phyloP scores from a whole-genome alignment of 169 alveolate species.

The Babesia caballi region DNA sequence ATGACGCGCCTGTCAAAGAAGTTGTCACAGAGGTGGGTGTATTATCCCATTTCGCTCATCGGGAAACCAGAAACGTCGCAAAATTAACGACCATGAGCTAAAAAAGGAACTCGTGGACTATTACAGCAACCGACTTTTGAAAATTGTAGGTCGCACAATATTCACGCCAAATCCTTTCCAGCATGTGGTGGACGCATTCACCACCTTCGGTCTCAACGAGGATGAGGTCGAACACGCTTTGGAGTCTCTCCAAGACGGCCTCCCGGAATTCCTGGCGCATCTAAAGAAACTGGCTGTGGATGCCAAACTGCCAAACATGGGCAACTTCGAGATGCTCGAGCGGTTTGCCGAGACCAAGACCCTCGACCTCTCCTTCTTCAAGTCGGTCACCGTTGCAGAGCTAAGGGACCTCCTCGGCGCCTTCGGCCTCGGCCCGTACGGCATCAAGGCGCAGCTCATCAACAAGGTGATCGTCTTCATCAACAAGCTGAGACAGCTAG shows the following conservation, averaged over 20 bases:
- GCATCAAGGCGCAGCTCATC: slow-evolving; percentile 4
- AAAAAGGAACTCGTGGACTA: neutral
- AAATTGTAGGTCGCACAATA: neutral
- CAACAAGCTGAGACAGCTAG: neutral
- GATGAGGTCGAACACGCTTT: neutral
- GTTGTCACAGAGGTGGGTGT: neutral
- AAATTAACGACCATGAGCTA: neutral
- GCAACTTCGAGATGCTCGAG: neutral
- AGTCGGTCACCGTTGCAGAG: slow-evolving; percentile 7
- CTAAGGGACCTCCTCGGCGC: neutral
- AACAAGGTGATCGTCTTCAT: slow-evolving; percentile 25
- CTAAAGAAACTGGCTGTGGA: neutral
- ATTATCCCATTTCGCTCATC: neutral
- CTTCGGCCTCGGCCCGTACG: slow-evolving; percentile 2
- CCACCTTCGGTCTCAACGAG: neutral
- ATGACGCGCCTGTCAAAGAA: slow-evolving; percentile 12
- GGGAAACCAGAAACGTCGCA: neutral
- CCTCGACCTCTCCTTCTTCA: neutral
- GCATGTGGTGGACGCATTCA: slow-evolving; percentile 19
- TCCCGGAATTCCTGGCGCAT: neutral
- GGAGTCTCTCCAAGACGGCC: neutral
- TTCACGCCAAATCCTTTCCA: neutral
- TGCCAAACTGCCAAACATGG: neutral
- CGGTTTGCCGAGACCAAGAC: neutral
- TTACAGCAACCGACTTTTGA: neutral